A percentile compares a stretch with the other conserved stretches of the same genome.
Conservation (phyloP, 257 asterid genomes). For the Ajuga chamaepitys region DNA sequence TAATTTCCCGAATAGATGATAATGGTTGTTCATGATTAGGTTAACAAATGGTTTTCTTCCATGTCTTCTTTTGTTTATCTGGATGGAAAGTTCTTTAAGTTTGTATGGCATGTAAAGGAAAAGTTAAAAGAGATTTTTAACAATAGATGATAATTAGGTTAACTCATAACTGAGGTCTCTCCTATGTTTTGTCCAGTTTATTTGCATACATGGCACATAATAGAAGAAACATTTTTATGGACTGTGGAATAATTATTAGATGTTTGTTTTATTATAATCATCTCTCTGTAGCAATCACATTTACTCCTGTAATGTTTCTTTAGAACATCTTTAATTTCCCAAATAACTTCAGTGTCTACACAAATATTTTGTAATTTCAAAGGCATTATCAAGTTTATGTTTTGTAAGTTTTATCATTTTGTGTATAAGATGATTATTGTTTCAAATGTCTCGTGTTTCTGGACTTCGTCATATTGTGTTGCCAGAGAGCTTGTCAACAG, state of each 20-base stretch:
- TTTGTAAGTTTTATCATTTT: no score
- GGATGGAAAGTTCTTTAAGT: neutral
- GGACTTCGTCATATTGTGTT: no score
- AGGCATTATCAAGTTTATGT: no score
- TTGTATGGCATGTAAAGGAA: neutral
- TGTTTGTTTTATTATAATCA: neutral
- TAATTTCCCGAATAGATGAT: neutral
- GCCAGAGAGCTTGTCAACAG: no score
- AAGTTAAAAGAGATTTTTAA: neutral
- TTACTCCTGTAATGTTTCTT: neutral
- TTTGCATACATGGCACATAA: neutral
- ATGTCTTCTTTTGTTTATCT: conserved; percentile 13
- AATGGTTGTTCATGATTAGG: conserved; percentile 18
- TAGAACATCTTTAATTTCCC: neutral
- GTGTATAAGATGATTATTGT: no score
- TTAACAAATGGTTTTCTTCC: conserved; percentile 3
- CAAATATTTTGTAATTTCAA: no score
- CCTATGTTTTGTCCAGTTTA: conserved; percentile 7
- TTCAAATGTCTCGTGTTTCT: no score
- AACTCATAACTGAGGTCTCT: neutral
- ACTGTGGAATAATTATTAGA: neutral
- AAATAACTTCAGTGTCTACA: no score
- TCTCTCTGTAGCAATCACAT: neutral
- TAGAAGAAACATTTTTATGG: neutral
- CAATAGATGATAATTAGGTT: neutral